phyloP scores from a whole-genome alignment of 805 yeast genomes.

The Candida sanyiensis region DNA sequence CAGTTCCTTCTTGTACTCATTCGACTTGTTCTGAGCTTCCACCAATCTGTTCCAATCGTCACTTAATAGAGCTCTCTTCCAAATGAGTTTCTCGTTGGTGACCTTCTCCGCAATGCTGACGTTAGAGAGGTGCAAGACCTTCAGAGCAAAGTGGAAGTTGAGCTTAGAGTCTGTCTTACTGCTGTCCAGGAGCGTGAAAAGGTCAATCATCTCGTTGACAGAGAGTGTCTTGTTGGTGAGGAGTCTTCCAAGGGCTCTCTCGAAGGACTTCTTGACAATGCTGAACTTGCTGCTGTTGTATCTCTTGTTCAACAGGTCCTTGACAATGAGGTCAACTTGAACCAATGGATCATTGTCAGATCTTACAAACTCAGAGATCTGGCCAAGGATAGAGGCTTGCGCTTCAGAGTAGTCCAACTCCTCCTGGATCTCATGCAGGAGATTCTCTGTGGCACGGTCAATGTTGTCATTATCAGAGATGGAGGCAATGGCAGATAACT shows the following conservation, averaged over 20 bases:
- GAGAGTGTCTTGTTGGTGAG: constrained; percentile 35
- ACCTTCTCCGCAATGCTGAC: constrained; percentile 27
- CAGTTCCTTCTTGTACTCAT: constrained; percentile 35
- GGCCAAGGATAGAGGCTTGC: constrained; percentile 36
- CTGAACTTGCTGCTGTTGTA: constrained; percentile 12
- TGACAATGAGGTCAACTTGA: constrained; percentile 21
- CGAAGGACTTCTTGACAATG: constrained; percentile 22
- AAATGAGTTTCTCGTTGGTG: constrained; percentile 36
- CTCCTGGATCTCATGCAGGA: constrained; percentile 42
- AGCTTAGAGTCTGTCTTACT: constrained; percentile 26
- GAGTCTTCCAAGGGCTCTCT: constrained; percentile 28
- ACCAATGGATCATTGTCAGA: constrained; percentile 16
- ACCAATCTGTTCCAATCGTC: constrained; percentile 48
- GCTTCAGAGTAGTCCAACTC: constrained; percentile 43
- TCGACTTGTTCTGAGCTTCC: constrained; percentile 33
- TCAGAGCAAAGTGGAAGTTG: constrained; percentile 43
- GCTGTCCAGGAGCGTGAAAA: constrained; percentile 40
- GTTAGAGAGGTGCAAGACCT: constrained; percentile 38
- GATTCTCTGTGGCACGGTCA: constrained; percentile 12
- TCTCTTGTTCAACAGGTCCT: constrained; percentile 21
- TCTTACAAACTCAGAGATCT: constrained; percentile 26
- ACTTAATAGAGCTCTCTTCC: constrained; percentile 52
- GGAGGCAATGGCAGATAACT: constrained; percentile 52
- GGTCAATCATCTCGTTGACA: constrained; percentile 43
- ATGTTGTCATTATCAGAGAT: constrained; percentile 15